Evolutionary conservation across 116 monocot species (phyloP), one percentile per base, ranked within the genome.

Genomic region (Dioscorea cayenensis): DNA sequence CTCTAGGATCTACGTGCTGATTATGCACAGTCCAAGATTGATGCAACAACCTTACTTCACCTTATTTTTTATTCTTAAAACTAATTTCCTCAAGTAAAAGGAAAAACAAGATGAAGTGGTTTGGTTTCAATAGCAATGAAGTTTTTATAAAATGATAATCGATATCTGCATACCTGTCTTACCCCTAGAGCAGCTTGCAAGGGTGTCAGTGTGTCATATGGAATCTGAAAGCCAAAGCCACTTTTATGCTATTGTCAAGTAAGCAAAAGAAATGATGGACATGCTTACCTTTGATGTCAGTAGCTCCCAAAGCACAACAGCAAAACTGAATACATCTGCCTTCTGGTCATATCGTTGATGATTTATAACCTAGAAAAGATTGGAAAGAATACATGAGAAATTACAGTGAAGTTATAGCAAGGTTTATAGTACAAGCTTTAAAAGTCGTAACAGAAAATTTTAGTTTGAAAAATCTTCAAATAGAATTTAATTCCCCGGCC

Each of bases 121-220:
- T 25, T 25, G 25, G 32, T 32, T 32, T 32, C 32, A 32, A 32
- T 32, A 32, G 32, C 32, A 32, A 32, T 32, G 32, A 32, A 32
- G 32, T 32, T 4, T 32, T 32, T 32, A 32, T 32, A 32, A 3
- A 32, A 32, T 32, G 32, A 32, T 32, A 32, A 4, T 4, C 4
- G 32, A 32, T 32, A 32, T 32, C 32, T 4, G 4, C 79, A 43
- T 59, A 99, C 99, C 91, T 94, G 89, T 78, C 99, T 94, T 67
- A 99, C 99, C 71, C 99, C 99, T 60, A 99, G 66, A 49, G 99
- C 99, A 73, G 99, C 99, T 81, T 99, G 99, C 79, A 99, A 64
- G 36, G 83, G 83, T 66, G 83, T 78, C 75, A 78, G 66, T 38
- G 68, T 74, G 16, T 77, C 83, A 69, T 83, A 79, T 60, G 84